Evolutionary conservation across 345 rosid species (phyloP), one percentile per base, ranked within the genome.

Genomic region (Orychophragmus violaceus): DNA sequence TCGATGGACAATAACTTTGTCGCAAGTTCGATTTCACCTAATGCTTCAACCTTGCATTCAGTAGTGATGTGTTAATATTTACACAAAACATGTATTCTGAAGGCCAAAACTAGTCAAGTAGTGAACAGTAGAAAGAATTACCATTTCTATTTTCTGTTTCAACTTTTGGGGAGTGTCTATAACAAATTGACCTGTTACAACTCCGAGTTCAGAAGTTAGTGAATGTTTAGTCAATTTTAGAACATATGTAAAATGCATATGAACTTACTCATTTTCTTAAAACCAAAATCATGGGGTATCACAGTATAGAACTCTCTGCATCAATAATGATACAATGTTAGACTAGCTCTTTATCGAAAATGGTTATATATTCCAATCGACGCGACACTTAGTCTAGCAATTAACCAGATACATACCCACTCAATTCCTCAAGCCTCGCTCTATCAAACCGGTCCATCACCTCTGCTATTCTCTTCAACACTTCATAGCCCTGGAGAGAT

Each of bases 201-300:
- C 59, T 36, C 66, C 29, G 37, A 71, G 28, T 41, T 39, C 48
- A 54, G 62, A 62, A n/a, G 29, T 71, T 56, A 71, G 64, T 64
- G 23, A 44, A 24, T 3, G 41, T 32, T 35, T 25, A 2, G 24
- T 73, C 18, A 45, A 11, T 1, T 27, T 44, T 6, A 9, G 25
- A 37, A 55, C n/a, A 54, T 17, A 32, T 55, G 18, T 56, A 16
- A 51, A 62, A 21, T 57, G 54, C 5, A 35, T 9, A 59, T 74
- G 70, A 46, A 80, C 91, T 86, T 74, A 85, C 96, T 76, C 94
- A 85, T 89, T 77, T 89, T 89, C 64, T 72, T 81, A 74, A 87
- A 93, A 48, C 97, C 98, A 56, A 89, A 87, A 75, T 87, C 90
- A 81, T 89, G 97, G 14, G 98, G 97, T 69, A 93, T 86, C 58